Evolutionary conservation across 805 yeast genomes (phyloP), one percentile per base, ranked within the genome.

Genomic region (Lipomyces sp.): DNA sequence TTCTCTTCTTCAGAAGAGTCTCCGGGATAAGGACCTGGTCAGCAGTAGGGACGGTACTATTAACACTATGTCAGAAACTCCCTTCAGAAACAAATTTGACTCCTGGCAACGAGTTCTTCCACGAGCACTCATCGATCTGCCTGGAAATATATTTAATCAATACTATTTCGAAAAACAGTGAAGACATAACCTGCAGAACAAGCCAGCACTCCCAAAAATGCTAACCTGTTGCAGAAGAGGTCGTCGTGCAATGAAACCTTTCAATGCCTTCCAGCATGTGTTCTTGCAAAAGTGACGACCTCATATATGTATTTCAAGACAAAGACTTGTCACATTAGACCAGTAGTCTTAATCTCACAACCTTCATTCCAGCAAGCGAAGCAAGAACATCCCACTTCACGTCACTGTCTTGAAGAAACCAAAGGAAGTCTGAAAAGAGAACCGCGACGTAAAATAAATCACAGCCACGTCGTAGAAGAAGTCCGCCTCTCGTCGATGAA

Each of bases 1-100:
- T 76, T 61, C 74, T 66, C 74, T 76, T 72, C 72, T 76, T 76
- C 65, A 73, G 66, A 61, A 73, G 70, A 61, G 79, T 66, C 74
- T 76, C 80, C 67, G 80, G 80, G 40, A 61, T 56, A 45, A 60
- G 61, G 43, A 60, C 51, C 36, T 63, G 59, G 43, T 58, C 62
- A 32, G 50, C 54, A 32, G 63, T 51, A 26, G 68, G 68, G 53
- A 59, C 64, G 43, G 95, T 2, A 77, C 90, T 3, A 69, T 82
- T 7, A 39, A 16, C 31, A 18, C 50, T 13, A n/a, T 5, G 23
- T 40, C 44, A 45, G 43, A 33, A 33, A 31, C 39, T 34, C 26
- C 21, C 34, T 33, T 24, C 16, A 4, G 16, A 39, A n/a, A 23
- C 6, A 47, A 37, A 22, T 1, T 32, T 16, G 37, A 22, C 19